Conservation (phyloP, 140 eudicot genomes). For the Erigeron philadelphicus region DNA sequence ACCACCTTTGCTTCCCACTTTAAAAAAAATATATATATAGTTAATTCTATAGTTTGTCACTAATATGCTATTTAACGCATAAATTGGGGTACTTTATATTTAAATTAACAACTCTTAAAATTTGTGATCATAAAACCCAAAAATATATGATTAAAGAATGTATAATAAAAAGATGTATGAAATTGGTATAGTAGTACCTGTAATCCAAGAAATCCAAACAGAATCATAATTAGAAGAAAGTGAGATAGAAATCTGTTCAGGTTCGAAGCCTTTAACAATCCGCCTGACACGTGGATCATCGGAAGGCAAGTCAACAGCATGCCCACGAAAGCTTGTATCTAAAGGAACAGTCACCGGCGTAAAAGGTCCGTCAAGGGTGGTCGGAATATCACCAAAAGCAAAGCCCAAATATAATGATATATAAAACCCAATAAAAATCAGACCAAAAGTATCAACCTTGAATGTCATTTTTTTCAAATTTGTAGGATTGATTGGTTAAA, state of each 20-base stretch:
- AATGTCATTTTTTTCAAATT: conserved; percentile 4
- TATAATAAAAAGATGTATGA: too few relatives aligned
- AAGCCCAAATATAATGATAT: conserved; percentile 14
- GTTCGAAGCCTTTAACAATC: conserved; percentile 51
- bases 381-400: conserved; percentile 39
- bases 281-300: conserved; percentile 64
- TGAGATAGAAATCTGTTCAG: conserved; percentile 79
- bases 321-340: conserved; percentile 65
- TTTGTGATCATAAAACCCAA: too few relatives aligned
- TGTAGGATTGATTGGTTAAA: not conserved
- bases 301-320: conserved; percentile 76
- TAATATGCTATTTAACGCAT: too few relatives aligned
- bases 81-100: too few relatives aligned
- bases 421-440: conserved; percentile 3
- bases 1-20: too few relatives aligned
- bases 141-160: too few relatives aligned
- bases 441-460: not conserved
- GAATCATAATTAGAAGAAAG: conserved; percentile 68
- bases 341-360: conserved; percentile 70
- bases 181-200: conserved; percentile 38
- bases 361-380: conserved; percentile 84
- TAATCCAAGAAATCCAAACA: conserved; percentile 91
- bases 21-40: too few relatives aligned
- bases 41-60: too few relatives aligned
- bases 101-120: too few relatives aligned